phyloP scores from a whole-genome alignment of 108 stramenopile species.

The Pseudonitzschia pungens region DNA sequence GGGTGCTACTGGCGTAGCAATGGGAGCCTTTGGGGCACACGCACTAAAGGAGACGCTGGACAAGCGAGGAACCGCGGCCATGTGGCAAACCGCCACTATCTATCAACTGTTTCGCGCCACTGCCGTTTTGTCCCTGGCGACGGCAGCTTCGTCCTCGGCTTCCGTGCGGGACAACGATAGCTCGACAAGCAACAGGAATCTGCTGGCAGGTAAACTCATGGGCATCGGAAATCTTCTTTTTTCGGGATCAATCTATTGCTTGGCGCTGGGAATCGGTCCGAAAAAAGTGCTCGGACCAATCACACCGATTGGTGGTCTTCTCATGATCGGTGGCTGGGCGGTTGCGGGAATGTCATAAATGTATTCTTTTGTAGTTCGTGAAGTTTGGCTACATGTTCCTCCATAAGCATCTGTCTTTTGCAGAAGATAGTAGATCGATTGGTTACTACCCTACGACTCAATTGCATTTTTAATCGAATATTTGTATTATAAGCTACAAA shows the following conservation, averaged over 20 bases:
- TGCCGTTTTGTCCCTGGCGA: constrained; percentile 69
- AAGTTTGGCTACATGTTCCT: no score
- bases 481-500: no score
- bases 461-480: no score
- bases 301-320: constrained; percentile 86
- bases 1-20: constrained; percentile 65
- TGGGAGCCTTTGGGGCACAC: constrained; percentile 80
- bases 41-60: constrained; percentile 59
- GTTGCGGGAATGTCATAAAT: constrained; percentile 40
- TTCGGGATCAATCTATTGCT: constrained; percentile 75
- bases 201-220: constrained; percentile 67
- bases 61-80: constrained; percentile 50
- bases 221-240: constrained; percentile 66
- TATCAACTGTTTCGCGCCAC: constrained; percentile 84
- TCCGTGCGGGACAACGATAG: background rate
- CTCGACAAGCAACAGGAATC: constrained; percentile 4
- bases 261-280: constrained; percentile 73
- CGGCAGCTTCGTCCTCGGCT: constrained; percentile 6
- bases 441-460: no score
- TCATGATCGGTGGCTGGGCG: constrained; percentile 83
- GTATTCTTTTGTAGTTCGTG: background rate
- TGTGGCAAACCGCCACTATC: constrained; percentile 77
- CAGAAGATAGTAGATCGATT: no score
- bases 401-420: no score
- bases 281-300: constrained; percentile 73